phyloP scores from a whole-genome alignment of 2,329 filamentous ascomycete genomes.

The Beauveria brongniartii region DNA sequence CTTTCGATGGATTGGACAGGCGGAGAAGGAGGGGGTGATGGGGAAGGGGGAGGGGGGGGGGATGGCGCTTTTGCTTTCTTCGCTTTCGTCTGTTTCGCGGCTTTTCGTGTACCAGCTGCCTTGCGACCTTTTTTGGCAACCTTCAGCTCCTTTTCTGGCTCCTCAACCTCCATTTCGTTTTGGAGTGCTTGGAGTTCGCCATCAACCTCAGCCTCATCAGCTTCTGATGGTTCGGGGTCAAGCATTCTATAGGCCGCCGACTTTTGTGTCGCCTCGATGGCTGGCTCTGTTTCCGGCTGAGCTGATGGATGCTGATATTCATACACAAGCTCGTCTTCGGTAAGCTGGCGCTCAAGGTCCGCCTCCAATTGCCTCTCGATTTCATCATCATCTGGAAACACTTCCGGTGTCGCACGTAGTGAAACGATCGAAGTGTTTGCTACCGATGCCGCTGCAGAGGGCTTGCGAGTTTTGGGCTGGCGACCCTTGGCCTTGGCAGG shows the following conservation, averaged over 20 bases:
- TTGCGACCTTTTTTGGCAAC: slow-evolving; percentile 50
- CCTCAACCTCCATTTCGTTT: slow-evolving; percentile 38
- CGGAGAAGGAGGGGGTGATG: slow-evolving; percentile 14
- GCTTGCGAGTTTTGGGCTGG: slow-evolving; percentile 35
- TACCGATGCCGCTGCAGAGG: slow-evolving; percentile 43
- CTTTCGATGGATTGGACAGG: slow-evolving; percentile 8
- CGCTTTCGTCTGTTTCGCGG: slow-evolving; percentile 37
- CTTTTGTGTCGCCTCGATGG: slow-evolving; percentile 18
- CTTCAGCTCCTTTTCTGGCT: slow-evolving; percentile 27
- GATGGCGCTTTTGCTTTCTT: slow-evolving; percentile 34
- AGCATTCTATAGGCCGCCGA: slow-evolving; percentile 43
- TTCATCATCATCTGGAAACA: slow-evolving; percentile 52
- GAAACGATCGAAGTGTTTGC: slow-evolving; percentile 43
- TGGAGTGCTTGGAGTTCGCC: slow-evolving; percentile 43
- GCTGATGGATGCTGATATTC: slow-evolving; percentile 29
- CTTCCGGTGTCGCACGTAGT: slow-evolving; percentile 28
- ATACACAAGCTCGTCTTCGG: slow-evolving; percentile 44
- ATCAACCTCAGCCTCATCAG: slow-evolving; percentile 41
- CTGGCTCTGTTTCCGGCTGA: slow-evolving; percentile 19
- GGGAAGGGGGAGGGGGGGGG: slow-evolving; percentile 19
- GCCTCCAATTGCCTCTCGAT: slow-evolving; percentile 58
- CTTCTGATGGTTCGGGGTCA: slow-evolving; percentile 36
- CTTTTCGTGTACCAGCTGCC: slow-evolving; percentile 38
- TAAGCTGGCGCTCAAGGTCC: slow-evolving; percentile 50
- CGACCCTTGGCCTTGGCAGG: slow-evolving; percentile 23